phyloP scores from a whole-genome alignment of 148 eudicot genomes.

The Silene latifolia region DNA sequence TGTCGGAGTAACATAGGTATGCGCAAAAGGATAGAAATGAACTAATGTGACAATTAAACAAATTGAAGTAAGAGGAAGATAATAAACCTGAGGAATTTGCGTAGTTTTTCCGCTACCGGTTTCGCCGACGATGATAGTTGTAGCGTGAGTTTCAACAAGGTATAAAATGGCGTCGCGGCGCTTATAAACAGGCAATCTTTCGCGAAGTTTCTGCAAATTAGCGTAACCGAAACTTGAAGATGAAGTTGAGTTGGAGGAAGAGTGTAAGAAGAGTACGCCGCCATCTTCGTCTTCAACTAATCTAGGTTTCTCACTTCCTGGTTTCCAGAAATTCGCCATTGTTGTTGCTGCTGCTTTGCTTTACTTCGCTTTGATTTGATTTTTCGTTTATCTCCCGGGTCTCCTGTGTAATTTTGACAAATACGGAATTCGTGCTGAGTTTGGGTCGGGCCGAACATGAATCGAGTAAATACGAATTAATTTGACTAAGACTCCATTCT shows the following conservation, averaged over 20 bases:
- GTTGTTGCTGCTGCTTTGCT: neutral
- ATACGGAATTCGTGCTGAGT: too few relatives aligned
- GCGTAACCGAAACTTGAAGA: constrained; percentile 46
- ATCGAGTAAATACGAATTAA: too few relatives aligned
- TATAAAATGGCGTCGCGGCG: constrained; percentile 65
- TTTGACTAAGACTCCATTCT: too few relatives aligned
- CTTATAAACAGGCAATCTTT: constrained; percentile 75
- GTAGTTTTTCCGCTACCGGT: constrained; percentile 96
- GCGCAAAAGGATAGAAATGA: too few relatives aligned
- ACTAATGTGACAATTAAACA: neutral
- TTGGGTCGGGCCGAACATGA: too few relatives aligned
- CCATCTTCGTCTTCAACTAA: constrained; percentile 90
- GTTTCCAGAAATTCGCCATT: constrained; percentile 93
- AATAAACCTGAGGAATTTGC: constrained; percentile 86
- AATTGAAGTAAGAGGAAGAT: neutral
- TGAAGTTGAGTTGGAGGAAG: constrained; percentile 44
- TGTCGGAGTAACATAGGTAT: neutral
- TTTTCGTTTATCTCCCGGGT: neutral
- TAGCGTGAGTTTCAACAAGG: constrained; percentile 80
- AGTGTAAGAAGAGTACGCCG: constrained; percentile 59
- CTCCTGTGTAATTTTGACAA: too few relatives aligned
- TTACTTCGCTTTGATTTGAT: neutral
- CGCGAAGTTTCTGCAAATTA: constrained; percentile 65
- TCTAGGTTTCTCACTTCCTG: constrained; percentile 84
- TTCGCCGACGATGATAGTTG: constrained; percentile 82